A percentile compares a stretch with the other conserved stretches of the same genome.
phyloP scores from a whole-genome alignment of 306 rosid species.

The Erythrophleum fordii region DNA sequence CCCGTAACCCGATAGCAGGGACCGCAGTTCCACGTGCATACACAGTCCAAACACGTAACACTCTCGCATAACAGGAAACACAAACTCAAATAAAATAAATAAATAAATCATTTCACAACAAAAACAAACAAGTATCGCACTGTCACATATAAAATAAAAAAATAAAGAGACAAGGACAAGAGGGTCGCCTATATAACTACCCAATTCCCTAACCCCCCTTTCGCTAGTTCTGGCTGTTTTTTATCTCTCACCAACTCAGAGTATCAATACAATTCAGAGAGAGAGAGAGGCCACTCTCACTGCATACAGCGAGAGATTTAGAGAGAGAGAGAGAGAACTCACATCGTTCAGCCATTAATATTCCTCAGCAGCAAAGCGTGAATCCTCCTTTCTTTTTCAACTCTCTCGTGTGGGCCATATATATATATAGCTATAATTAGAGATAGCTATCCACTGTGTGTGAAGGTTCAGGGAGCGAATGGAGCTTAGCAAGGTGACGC shows the following conservation, averaged over 20 bases:
- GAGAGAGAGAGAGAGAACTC: neutral
- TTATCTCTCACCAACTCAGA: constrained; percentile 48
- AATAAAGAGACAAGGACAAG: neutral
- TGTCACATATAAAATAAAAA: neutral
- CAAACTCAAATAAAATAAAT: neutral
- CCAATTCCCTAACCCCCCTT: constrained; percentile 45
- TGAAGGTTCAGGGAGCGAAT: constrained; percentile 4
- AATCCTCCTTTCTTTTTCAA: constrained; percentile 22
- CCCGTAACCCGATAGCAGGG: constrained; percentile 54
- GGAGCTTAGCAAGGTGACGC: constrained; percentile 85
- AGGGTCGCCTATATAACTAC: constrained; percentile 41
- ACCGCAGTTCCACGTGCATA: constrained; percentile 73
- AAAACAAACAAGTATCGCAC: neutral
- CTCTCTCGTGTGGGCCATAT: neutral
- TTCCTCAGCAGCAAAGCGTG: constrained; percentile 59
- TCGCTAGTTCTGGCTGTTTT: constrained; percentile 15
- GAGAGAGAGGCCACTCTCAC: constrained; percentile 1
- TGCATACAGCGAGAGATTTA: neutral
- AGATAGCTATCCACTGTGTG: neutral
- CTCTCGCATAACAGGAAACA: neutral
- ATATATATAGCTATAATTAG: neutral
- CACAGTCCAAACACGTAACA: constrained; percentile 40
- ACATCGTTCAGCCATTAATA: constrained; percentile 45
- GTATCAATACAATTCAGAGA: too few relatives aligned
- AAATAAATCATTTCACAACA: neutral